A percentile compares a stretch with the other conserved stretches of the same genome.
Conservation (phyloP, 495 filamentous ascomycete species). For the Astrocystis sublimbata region DNA sequence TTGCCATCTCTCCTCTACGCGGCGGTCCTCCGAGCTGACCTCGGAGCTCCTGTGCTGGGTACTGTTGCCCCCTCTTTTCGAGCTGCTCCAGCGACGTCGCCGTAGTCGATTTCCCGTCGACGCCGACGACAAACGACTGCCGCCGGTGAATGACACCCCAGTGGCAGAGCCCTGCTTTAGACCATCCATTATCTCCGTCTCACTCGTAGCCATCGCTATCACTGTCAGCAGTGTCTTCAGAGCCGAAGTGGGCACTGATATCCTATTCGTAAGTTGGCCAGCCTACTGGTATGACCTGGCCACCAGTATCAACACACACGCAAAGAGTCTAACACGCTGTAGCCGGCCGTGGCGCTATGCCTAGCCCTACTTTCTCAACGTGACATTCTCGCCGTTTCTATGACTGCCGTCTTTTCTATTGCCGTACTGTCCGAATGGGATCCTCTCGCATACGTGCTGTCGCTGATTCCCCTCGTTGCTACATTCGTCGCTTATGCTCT, state of each 20-base stretch:
- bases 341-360: slow-evolving; percentile 21
- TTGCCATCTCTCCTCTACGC: neutral
- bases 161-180: neutral
- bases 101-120: neutral
- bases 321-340: neutral
- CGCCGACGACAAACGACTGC: neutral
- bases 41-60: slow-evolving; percentile 24
- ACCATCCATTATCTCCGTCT: slow-evolving; percentile 8
- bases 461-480: slow-evolving; percentile 17
- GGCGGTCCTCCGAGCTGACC: slow-evolving; percentile 20
- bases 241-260: slow-evolving; percentile 3
- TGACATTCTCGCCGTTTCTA: neutral
- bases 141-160: neutral
- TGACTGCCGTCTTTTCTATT: slow-evolving; percentile 14
- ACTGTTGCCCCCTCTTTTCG: slow-evolving; percentile 14
- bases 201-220: slow-evolving; percentile 13
- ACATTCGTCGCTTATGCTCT: slow-evolving; percentile 19
- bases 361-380: slow-evolving; percentile 13
- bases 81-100: neutral
- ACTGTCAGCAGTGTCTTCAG: slow-evolving; percentile 9
- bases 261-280: slow-evolving; percentile 18
- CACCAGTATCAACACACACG: neutral
- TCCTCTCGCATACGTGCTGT: slow-evolving; percentile 11
- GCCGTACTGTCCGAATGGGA: slow-evolving; percentile 18
- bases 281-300: neutral